phyloP scores from a whole-genome alignment of 139 green algal genomes.

The Coccomyxa sp. region DNA sequence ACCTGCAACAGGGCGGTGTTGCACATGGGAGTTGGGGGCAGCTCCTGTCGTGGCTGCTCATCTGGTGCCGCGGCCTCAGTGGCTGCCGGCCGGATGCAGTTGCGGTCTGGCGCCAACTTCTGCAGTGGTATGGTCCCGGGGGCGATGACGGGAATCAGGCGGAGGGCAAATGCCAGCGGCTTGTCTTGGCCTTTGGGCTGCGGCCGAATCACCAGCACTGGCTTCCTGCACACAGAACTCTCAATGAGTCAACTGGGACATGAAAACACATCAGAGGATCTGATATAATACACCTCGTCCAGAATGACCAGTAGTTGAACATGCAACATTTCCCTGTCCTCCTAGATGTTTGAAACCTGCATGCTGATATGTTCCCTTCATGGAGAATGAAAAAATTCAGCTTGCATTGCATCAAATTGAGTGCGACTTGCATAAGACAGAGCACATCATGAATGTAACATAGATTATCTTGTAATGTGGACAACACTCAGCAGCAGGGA shows the following conservation, averaged over 20 bases:
- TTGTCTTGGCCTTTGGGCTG: constrained; percentile 18
- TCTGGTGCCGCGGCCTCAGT: constrained; percentile 1
- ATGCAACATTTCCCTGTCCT: not conserved
- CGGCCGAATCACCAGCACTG: constrained; percentile 42
- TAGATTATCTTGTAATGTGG: not conserved
- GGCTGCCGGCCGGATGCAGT: constrained; percentile 33
- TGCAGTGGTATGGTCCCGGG: constrained; percentile 35
- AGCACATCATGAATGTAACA: not conserved
- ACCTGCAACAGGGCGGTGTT: constrained; percentile 52
- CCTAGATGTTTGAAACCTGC: not conserved
- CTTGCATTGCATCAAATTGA: not conserved
- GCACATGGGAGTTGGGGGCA: constrained; percentile 7
- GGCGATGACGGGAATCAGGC: constrained; percentile 12
- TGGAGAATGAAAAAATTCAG: not conserved
- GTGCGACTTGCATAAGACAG: not conserved
- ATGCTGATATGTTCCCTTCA: too few species aligned
- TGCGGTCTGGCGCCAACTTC: constrained; percentile 49
- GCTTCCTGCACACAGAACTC: constrained; percentile 18
- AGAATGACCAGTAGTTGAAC: too few species aligned
- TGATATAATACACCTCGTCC: not conserved
- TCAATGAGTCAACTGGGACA: not conserved
- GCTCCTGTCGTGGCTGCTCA: not conserved
- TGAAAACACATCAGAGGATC: not conserved
- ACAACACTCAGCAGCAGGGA: not conserved
- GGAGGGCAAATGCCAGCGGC: not conserved